Conservation (phyloP, 2,329 filamentous ascomycete species). For the Aureobasidium sp. region DNA sequence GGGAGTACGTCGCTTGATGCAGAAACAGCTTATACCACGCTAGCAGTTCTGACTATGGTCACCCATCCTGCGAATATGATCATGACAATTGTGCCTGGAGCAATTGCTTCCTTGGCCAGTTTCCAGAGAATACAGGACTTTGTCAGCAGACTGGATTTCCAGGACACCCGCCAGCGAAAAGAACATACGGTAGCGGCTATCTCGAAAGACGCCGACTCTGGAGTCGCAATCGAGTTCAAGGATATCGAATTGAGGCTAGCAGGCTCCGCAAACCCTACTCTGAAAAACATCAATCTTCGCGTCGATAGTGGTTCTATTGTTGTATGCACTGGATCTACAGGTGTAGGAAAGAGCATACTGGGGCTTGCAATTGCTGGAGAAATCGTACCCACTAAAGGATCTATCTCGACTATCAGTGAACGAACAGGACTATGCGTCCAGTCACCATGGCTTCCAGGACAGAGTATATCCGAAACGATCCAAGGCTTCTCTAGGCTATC, state of each 20-base stretch:
- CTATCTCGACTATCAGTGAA: not conserved
- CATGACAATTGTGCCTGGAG: conserved; percentile 8
- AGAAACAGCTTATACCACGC: conserved; percentile 9
- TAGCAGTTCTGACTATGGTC: conserved; percentile 7
- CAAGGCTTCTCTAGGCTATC: conserved; percentile 49
- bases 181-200: conserved; percentile 17
- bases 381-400: not conserved
- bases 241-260: not conserved
- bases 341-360: conserved; percentile 45
- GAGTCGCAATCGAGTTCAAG: not conserved
- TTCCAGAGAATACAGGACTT: conserved; percentile 41
- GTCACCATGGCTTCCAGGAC: conserved; percentile 66
- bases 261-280: not conserved
- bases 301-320: conserved; percentile 36
- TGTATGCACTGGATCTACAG: conserved; percentile 42
- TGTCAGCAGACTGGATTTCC: conserved; percentile 16
- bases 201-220: not conserved
- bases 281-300: conserved; percentile 26
- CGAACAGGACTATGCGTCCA: conserved; percentile 14
- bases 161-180: conserved; percentile 16
- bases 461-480: conserved; percentile 68
- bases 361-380: conserved; percentile 29
- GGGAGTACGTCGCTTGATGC: not conserved
- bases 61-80: conserved; percentile 13
- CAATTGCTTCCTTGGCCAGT: conserved; percentile 25